Evolutionary conservation across 208 protist species (phyloP).

Genomic region (Entamoeba histolytica): DNA sequence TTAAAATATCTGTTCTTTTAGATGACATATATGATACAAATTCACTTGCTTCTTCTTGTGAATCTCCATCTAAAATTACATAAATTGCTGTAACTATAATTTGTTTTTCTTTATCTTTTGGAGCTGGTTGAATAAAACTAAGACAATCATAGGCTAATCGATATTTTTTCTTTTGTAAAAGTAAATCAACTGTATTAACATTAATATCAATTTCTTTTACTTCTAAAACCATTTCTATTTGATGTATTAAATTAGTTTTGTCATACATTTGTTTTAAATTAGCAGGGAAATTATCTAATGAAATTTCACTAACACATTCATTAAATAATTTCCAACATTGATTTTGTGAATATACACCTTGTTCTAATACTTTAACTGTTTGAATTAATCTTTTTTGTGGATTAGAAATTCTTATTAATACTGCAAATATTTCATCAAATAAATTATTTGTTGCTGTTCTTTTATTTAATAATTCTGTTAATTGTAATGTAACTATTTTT

Average conservation of each 20-base stretch:
- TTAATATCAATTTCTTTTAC: not conserved
- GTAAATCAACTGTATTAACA: not conserved
- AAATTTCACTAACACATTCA: not conserved
- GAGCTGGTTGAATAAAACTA: not conserved
- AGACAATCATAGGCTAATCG: not conserved
- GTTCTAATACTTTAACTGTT: not conserved
- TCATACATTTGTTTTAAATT: not conserved
- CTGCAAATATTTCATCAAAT: not conserved
- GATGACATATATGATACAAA: not conserved
- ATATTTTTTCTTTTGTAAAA: not conserved
- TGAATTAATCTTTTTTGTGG: not conserved
- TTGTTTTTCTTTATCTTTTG: not conserved
- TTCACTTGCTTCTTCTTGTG: not conserved
- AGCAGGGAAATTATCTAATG: not conserved
- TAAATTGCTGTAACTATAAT: not conserved
- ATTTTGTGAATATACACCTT: not conserved
- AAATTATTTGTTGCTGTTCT: not conserved
- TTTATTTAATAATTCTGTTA: not conserved
- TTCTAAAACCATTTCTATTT: not conserved
- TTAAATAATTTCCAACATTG: not conserved
- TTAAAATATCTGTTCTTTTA: not conserved
- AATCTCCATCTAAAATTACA: not conserved
- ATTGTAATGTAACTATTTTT: not conserved
- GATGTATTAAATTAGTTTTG: not conserved
- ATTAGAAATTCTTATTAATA: not conserved